Conservation (phyloP, 2,329 filamentous ascomycete genomes). For the Penicillium glabrum region DNA sequence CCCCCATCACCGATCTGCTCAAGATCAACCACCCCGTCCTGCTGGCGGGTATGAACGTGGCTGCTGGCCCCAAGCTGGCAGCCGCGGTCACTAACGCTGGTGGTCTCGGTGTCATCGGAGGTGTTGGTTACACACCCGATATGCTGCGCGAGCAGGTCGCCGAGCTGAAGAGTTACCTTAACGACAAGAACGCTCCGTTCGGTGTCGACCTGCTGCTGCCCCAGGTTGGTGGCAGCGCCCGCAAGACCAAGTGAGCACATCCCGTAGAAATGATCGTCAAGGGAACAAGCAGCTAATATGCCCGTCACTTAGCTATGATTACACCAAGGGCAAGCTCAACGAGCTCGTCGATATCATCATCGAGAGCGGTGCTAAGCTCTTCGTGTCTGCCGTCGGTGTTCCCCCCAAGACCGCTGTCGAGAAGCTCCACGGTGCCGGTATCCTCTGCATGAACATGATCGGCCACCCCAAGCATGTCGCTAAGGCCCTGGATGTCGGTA, state of each 20-base stretch:
- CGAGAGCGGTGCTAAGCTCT: constrained; percentile 84
- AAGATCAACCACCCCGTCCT: constrained; percentile 96
- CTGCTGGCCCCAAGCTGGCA: constrained; percentile 91
- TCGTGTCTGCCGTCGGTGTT: constrained; percentile 95
- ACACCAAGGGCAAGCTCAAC: constrained; percentile 97
- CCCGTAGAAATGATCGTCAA: not conserved
- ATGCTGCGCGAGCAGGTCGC: constrained; percentile 95
- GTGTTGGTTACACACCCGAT: constrained; percentile 87
- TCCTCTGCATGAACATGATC: constrained; percentile 99
- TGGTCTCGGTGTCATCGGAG: constrained; percentile 93
- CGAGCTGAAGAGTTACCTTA: constrained; percentile 85
- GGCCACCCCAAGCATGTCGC: constrained; percentile 98
- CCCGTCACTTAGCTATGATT: constrained; percentile 75
- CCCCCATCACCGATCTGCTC: constrained; percentile 90
- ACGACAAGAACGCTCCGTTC: constrained; percentile 91
- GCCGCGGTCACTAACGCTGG: constrained; percentile 97
- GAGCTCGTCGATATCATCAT: constrained; percentile 91
- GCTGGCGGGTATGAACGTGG: constrained; percentile 98
- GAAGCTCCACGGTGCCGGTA: constrained; percentile 78
- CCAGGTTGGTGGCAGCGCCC: constrained; percentile 88
- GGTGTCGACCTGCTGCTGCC: constrained; percentile 91
- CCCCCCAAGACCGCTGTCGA: constrained; percentile 88
- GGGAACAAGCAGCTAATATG: not conserved
- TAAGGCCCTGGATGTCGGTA: constrained; percentile 89
- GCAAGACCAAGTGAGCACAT: constrained; percentile 78